Evolutionary conservation across 2,329 filamentous ascomycete species (phyloP), one percentile per base, ranked within the genome.

Genomic region (Ophiocordyceps camponoti-floridani): DNA sequence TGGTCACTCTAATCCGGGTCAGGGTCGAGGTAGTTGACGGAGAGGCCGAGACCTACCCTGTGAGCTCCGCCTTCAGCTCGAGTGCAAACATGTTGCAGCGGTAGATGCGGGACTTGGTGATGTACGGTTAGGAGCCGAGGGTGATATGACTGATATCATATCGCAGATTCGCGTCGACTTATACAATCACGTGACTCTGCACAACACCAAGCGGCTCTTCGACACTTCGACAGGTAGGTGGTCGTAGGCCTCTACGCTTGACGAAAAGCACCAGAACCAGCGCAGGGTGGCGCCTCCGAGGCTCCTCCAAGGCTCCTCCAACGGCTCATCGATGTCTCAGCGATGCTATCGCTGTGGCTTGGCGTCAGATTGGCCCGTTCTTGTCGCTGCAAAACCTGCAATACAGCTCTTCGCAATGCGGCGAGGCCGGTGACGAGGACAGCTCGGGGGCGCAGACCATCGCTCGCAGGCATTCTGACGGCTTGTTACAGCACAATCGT

Each of bases 261-360:
- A 2, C 14, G 33, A 37, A n/a, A 37, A 16, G 33, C 33, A 37
- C 8, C 33, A 37, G 26, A n/a, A 26, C n/a, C 43, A 19, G 12
- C 40, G 30, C 37, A 27, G 37, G 19, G 27, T 11, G 23, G 18
- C 31, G 23, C 23, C 23, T 23, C 23, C 3, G 23, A 23, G 23
- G 23, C 23, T 23, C 3, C 7, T n/a, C 13, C 11, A 18, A 23
- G 23, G 23, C 23, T 23, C 3, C 7, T n/a, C 13, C 11, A 18
- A 7, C 3, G 2, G n/a, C n/a, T 37, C 43, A 47, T 49, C 48
- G 43, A 59, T 59, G 56, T 47, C 48, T n/a, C 56, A 52, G 64
- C 58, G 56, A 87, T 86, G 82, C 75, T 75, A 62, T 69, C 70
- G 50, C 58, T 84, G 52, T 81, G 79, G 77, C 77, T 75, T 60